Base-by-base conservation (phyloP, 2,329 filamentous ascomycete species). In the Paraphoma sp. region DNA sequence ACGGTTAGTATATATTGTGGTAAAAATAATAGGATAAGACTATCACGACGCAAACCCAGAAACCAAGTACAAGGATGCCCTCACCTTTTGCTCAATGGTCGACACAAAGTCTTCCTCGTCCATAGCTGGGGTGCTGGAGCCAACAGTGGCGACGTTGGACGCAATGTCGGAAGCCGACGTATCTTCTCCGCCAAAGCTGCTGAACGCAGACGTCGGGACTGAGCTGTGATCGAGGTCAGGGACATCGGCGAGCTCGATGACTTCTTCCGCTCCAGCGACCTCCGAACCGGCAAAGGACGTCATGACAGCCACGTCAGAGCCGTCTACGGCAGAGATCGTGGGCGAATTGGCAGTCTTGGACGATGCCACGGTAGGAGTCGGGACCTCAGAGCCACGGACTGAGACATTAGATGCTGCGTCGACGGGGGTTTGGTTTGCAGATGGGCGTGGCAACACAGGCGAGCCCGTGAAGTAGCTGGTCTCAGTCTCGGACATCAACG, bases 221-320 rank as follows among this genome's bases (percentile, higher is more conserved):
- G 61, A 52, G 9, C 48, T 54, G 38, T 43, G 92, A 5, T 23
- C 23, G 23, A 23, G 23, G 2, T 23, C 23, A 23, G 5, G 23
- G 23, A 5, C 23, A 23, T 23, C 23, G 5, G 23, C 23, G 3
- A 23, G 23, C 23, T 23, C 23, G 23, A 23, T 23, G 30, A 91
- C 92, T 57, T 93, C 93, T 75, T 97, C 97, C 60, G 92, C 92
- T 17, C 97, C 84, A 50, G 97, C 81, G 7, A 92, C 91, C 36
- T 96, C 86, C 0, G 92, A 96, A 79, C 97, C 93, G 78, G 97
- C 97, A 54, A 93, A 97, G 64, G 91, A 95, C 10, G 91, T 96
- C 78, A 96, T 92, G 57, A 93, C 93, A 75, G 97, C 93, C 57
- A 97, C 89, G 56, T 90, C 93, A 75, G 97, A 96, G 74, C 89